phyloP scores from a whole-genome alignment of 768 basidiomycete species.

The Pisolithus microcarpus region DNA sequence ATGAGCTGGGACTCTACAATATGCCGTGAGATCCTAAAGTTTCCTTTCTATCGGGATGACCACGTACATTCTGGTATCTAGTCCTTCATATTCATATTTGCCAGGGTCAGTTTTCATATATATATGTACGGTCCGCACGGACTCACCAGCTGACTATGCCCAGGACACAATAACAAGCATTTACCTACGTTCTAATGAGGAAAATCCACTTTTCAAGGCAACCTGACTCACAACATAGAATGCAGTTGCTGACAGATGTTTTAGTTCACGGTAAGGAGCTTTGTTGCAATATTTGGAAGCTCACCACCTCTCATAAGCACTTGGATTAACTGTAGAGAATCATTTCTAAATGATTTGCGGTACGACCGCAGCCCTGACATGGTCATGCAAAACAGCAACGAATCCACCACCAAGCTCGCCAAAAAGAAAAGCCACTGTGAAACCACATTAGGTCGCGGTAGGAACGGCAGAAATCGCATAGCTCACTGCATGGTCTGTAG shows the following conservation, averaged over 20 bases:
- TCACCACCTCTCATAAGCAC: background rate
- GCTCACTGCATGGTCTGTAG: background rate
- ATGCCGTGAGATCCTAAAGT: background rate
- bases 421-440: background rate
- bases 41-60: background rate
- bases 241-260: background rate
- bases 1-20: background rate
- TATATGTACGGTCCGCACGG: background rate
- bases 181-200: background rate
- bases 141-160: background rate
- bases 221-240: background rate
- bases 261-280: background rate
- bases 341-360: background rate
- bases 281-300: background rate
- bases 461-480: background rate
- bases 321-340: background rate
- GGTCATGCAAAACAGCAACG: background rate
- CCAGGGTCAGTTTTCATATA: background rate
- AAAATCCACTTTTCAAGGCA: background rate
- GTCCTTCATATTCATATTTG: background rate
- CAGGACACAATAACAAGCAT: background rate
- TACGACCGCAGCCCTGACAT: background rate
- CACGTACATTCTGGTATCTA: background rate
- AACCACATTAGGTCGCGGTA: background rate
- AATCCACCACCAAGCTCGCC: background rate